phyloP scores from a whole-genome alignment of 495 filamentous ascomycete genomes.

The Penicillium canescens region DNA sequence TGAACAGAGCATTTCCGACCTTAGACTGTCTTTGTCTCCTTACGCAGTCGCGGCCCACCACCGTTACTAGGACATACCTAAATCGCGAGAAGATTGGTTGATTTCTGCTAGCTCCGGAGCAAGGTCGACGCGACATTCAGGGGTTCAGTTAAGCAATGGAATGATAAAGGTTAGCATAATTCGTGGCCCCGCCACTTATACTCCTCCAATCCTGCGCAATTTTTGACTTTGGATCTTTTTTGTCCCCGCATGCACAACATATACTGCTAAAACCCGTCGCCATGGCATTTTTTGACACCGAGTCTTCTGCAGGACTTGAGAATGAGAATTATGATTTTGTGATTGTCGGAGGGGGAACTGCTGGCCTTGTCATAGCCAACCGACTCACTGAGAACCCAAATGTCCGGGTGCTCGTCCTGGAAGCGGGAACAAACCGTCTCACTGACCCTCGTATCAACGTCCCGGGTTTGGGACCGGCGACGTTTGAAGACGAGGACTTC shows the following conservation, averaged over 20 bases:
- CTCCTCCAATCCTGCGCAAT: background rate
- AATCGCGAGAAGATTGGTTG: background rate
- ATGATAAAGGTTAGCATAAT: background rate
- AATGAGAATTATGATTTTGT: slow-evolving; percentile 14
- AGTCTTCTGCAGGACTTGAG: slow-evolving; percentile 5
- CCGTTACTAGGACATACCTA: background rate
- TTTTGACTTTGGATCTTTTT: background rate
- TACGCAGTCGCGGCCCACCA: background rate
- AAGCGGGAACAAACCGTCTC: slow-evolving; percentile 49
- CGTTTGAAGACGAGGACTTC: slow-evolving; percentile 46
- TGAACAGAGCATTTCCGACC: no score
- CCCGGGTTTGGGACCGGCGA: slow-evolving; percentile 38
- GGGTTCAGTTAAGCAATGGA: background rate
- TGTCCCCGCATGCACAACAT: background rate
- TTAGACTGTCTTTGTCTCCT: background rate
- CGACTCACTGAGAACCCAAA: slow-evolving; percentile 45
- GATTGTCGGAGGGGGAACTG: slow-evolving; percentile 41
- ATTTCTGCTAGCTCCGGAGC: background rate
- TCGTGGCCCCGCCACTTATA: no score
- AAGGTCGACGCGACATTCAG: background rate
- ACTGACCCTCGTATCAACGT: slow-evolving; percentile 41
- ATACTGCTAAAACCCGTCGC: background rate
- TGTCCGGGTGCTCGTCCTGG: slow-evolving; percentile 50
- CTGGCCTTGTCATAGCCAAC: slow-evolving; percentile 49
- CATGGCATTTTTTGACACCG: slow-evolving; percentile 13